Conservation (phyloP, 805 yeast genomes). For the Saccharomyces jurei region DNA sequence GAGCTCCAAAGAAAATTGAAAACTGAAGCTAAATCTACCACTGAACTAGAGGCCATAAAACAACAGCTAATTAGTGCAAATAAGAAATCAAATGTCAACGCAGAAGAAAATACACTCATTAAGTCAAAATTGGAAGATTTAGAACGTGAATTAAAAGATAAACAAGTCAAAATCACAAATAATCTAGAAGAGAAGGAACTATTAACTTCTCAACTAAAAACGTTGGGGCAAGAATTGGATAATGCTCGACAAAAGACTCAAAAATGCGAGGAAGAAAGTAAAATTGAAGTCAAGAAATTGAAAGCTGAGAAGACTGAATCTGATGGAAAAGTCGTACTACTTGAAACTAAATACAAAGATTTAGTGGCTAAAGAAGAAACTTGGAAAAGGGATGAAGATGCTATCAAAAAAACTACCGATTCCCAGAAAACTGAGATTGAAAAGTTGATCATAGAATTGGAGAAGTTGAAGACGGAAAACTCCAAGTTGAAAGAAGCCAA, state of each 20-base stretch:
- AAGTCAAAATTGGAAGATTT: background rate
- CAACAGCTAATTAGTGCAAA: background rate
- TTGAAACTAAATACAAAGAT: background rate
- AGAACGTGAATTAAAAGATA: background rate
- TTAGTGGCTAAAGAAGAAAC: background rate
- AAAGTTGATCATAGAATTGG: slow-evolving; percentile 2
- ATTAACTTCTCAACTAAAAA: background rate
- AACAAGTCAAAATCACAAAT: background rate
- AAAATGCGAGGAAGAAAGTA: slow-evolving; percentile 1
- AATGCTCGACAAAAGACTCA: slow-evolving; percentile 2
- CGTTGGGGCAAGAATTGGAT: background rate
- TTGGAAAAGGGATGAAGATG: slow-evolving; percentile 2
- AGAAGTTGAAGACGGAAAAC: slow-evolving; percentile 4
- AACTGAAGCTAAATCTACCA: slow-evolving; percentile 1
- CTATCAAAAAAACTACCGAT: background rate
- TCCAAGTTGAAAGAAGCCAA: slow-evolving; percentile 6
- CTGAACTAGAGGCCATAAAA: background rate
- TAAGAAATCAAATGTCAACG: background rate
- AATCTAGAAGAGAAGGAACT: background rate
- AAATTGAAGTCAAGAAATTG: slow-evolving; percentile 1
- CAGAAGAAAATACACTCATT: background rate
- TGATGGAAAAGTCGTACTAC: background rate
- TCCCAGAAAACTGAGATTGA: background rate
- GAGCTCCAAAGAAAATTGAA: slow-evolving; percentile 1
- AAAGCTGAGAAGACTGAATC: background rate